phyloP scores from a whole-genome alignment of 129 eudicot genomes.

The Pseudognaphalium luteoalbum region DNA sequence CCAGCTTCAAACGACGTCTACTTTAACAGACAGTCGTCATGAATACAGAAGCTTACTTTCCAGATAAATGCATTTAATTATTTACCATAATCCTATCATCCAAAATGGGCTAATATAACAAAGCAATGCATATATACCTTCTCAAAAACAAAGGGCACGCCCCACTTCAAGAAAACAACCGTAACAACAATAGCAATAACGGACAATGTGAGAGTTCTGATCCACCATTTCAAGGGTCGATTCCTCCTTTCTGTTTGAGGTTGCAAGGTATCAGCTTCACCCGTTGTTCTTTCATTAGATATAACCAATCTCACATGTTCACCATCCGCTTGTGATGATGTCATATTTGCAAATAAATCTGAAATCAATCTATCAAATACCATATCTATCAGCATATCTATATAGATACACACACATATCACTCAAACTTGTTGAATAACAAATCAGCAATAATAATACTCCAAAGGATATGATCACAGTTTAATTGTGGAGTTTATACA shows the following conservation, averaged over 20 bases:
- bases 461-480: background rate
- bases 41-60: too few relatives aligned
- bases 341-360: slow-evolving; percentile 44
- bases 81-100: background rate
- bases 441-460: too few relatives aligned
- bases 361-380: slow-evolving; percentile 34
- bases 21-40: background rate
- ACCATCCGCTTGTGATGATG: slow-evolving; percentile 38
- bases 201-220: slow-evolving; percentile 55
- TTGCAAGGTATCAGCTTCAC: slow-evolving; percentile 45
- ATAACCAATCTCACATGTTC: slow-evolving; percentile 79
- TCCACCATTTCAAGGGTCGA: slow-evolving; percentile 64
- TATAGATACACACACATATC: too few relatives aligned
- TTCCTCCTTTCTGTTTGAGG: slow-evolving; percentile 43
- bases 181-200: slow-evolving; percentile 35
- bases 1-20: background rate
- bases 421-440: too few relatives aligned
- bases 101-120: background rate
- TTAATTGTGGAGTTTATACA: background rate
- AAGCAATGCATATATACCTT: slow-evolving; percentile 51
- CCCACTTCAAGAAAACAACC: slow-evolving; percentile 69
- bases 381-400: slow-evolving; percentile 21
- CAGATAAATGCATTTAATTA: background rate
- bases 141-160: slow-evolving; percentile 82
- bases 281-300: slow-evolving; percentile 42